Evolutionary conservation across 805 yeast genomes (phyloP).

Genomic region (Candida alai): DNA sequence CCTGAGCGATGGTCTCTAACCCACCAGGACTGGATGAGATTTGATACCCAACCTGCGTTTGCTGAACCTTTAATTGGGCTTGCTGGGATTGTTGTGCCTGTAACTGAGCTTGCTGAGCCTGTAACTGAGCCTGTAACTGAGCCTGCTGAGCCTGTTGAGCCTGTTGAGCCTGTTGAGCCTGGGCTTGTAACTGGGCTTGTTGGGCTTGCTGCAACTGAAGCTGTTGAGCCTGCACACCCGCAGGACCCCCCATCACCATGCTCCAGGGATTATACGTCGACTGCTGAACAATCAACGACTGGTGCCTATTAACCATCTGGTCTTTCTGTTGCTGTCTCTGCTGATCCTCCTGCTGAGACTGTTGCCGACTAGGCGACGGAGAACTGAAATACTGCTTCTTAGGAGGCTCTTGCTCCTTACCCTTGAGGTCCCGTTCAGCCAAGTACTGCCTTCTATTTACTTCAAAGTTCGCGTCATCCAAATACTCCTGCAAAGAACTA

Average conservation of each 20-base stretch:
- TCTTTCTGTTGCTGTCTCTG: constrained; percentile 5
- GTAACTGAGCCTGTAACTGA: constrained; percentile 15
- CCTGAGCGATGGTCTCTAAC: constrained; percentile 11
- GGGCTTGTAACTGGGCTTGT: constrained; percentile 14
- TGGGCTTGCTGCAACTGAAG: constrained; percentile 18
- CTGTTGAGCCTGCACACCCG: constrained; percentile 7
- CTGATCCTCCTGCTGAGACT: constrained; percentile 2
- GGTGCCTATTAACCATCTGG: constrained; percentile 12
- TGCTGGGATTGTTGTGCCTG: constrained; percentile 13
- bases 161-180: constrained; percentile 12
- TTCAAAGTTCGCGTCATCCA: constrained; percentile 83
- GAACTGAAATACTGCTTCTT: constrained; percentile 5
- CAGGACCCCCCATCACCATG: constrained; percentile 9
- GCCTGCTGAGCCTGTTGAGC: constrained; percentile 13
- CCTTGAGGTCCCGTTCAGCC: constrained; percentile 51
- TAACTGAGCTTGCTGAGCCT: constrained; percentile 10
- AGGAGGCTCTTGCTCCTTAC: constrained; percentile 2
- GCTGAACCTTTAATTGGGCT: constrained; percentile 29
- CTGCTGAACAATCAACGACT: constrained; percentile 34
- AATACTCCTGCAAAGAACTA: constrained; percentile 79
- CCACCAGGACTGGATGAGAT: constrained; percentile 4
- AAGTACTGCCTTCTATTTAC: constrained; percentile 72
- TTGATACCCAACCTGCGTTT: constrained; percentile 1
- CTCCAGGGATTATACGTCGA: constrained; percentile 42
- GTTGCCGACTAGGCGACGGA: constrained; percentile 4